Evolutionary conservation across 805 yeast species (phyloP), one percentile per base, ranked within the genome.

Genomic region (Jamesozyma rosinii): DNA sequence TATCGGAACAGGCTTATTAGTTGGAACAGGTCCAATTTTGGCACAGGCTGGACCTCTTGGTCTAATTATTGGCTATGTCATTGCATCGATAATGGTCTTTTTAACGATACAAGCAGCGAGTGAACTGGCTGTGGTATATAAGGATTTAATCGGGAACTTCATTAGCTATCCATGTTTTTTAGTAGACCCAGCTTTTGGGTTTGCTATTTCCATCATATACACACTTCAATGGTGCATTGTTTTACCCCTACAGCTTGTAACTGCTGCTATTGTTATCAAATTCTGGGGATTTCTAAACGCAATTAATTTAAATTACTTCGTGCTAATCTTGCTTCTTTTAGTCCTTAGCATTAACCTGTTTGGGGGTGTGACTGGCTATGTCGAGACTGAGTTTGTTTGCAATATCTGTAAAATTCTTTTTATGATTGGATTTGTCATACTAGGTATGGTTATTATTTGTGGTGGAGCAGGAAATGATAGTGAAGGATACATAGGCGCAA

Each of bases 1-100:
- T 32, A 79, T 85, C 47, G 95, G 95, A 53, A 80, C 90, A 4
- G 85, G 84, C 48, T 65, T 79, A 37, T 62, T 72, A 47, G 76
- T 77, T 38, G 81, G 80, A 42, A 64, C 71, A 34, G 82, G 78
- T 42, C 58, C 69, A 51, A 67, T 72, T 1, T 49, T 73, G 26
- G 52, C 59, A 11, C 44, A 53, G 19, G 69, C 71, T 43, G 76
- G 76, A 33, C 76, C 76, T 8, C 67, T 60, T 32, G 71, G 67
- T 35, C 51, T 71, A 24, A 63, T 79, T 14, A 68, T 79, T 38
- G 81, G 81, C 3, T 77, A 75, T 62, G 59, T 69, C 1, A 51
- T 79, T 40, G 72, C 77, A 26, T 79, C 81, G 11, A 53, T 69
- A 5, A 73, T 77, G 74, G 71, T 80, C 15, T 75, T 69, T 57